phyloP scores from a whole-genome alignment of 106 monocot species.

The Gastrodia elata region DNA sequence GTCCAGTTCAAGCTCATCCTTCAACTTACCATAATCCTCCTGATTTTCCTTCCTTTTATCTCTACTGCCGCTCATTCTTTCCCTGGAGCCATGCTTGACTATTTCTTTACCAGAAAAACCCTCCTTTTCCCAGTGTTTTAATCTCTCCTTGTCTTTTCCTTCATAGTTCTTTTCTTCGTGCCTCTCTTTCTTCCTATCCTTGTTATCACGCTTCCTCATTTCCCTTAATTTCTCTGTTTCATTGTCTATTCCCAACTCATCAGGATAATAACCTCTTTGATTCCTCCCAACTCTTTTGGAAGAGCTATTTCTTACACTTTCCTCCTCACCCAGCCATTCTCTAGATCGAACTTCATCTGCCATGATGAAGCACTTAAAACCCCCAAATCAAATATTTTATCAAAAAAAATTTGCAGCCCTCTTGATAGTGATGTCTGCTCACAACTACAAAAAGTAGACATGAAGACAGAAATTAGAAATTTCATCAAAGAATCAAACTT shows the following conservation, averaged over 20 bases:
- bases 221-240: constrained; percentile 16
- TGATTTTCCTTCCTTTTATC: constrained; percentile 6
- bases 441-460: neutral
- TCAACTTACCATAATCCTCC: constrained; percentile 13
- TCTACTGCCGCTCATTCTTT: constrained; percentile 11
- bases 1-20: constrained; percentile 10
- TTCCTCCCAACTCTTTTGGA: neutral
- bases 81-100: constrained; percentile 16
- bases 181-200: constrained; percentile 24
- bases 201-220: constrained; percentile 29
- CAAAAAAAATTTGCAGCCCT: neutral
- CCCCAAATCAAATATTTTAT: neutral
- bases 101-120: constrained; percentile 1
- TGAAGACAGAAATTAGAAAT: neutral
- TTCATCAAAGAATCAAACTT: neutral
- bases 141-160: constrained; percentile 16
- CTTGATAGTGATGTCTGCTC: neutral
- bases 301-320: neutral
- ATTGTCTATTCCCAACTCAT: neutral
- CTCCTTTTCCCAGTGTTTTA: constrained; percentile 18
- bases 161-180: constrained; percentile 9
- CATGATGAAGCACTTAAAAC: neutral
- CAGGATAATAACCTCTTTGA: neutral
- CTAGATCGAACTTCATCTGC: neutral
- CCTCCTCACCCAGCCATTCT: neutral